Percentiles rank a stretch among this genome's conserved stretches.
Evolutionary conservation across 768 basidiomycete species (phyloP).

Genomic region (Suillus brevipes): DNA sequence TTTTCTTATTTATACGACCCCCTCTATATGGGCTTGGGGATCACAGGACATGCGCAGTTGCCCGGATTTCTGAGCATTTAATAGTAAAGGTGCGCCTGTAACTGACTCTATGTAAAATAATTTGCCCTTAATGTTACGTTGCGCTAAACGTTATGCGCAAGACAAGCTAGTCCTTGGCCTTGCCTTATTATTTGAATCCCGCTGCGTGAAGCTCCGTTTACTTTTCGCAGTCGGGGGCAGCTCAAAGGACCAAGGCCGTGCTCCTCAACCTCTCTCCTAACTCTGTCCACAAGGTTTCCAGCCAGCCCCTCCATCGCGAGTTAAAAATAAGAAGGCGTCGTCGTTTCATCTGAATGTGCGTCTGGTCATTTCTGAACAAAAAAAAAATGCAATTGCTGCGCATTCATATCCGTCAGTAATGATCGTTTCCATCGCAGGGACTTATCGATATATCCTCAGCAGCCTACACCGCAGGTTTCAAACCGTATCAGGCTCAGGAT

Average conservation of each 20-base stretch:
- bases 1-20: background rate
- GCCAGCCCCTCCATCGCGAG: background rate
- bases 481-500: background rate
- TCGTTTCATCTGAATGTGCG: background rate
- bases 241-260: too few relatives aligned
- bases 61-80: background rate
- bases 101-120: background rate
- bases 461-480: background rate
- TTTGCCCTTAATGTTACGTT: background rate
- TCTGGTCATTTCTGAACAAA: background rate
- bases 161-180: too few relatives aligned
- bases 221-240: too few relatives aligned
- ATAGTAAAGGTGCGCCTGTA: background rate
- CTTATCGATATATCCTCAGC: background rate
- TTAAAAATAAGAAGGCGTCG: background rate
- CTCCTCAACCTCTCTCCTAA: too few relatives aligned
- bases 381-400: background rate
- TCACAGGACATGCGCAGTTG: background rate
- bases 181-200: too few relatives aligned
- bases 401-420: background rate
- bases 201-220: too few relatives aligned
- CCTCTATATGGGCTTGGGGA: background rate
- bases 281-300: background rate
- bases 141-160: background rate
- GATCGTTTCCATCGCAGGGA: background rate